Conservation (phyloP, 2,329 filamentous ascomycete species). For the Aspergillus pseudoglaucus region DNA sequence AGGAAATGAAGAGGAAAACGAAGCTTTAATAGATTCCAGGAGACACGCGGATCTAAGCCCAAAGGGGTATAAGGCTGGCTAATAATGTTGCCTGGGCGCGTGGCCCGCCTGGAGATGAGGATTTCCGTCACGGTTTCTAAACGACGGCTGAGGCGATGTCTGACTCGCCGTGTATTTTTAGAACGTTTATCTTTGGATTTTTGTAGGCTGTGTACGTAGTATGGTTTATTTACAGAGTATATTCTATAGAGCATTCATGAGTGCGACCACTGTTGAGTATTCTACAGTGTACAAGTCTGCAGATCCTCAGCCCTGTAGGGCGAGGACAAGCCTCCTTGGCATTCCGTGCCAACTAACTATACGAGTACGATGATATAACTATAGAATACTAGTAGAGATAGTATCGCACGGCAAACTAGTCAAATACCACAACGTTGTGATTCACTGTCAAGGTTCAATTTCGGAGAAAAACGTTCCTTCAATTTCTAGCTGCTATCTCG, state of each 20-base stretch:
- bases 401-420: no score
- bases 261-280: neutral
- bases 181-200: no score
- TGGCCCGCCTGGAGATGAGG: neutral
- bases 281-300: neutral
- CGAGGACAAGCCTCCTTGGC: neutral
- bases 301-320: neutral
- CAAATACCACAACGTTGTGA: no score
- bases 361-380: no score
- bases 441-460: no score
- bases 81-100: neutral
- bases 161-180: neutral
- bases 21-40: constrained; percentile 1
- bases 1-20: neutral
- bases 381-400: no score
- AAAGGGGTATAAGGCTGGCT: neutral
- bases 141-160: neutral
- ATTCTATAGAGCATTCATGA: neutral
- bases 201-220: neutral
- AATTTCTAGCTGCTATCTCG: no score
- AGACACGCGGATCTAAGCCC: neutral
- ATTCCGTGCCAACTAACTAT: neutral
- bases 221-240: neutral
- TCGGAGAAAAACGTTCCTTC: no score
- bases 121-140: neutral